These are phyloP conservation scores for Staphylotrichum longicolle DNA, from an alignment of 495 filamentous ascomycete genomes.

Conservation along the genomic window DNA sequence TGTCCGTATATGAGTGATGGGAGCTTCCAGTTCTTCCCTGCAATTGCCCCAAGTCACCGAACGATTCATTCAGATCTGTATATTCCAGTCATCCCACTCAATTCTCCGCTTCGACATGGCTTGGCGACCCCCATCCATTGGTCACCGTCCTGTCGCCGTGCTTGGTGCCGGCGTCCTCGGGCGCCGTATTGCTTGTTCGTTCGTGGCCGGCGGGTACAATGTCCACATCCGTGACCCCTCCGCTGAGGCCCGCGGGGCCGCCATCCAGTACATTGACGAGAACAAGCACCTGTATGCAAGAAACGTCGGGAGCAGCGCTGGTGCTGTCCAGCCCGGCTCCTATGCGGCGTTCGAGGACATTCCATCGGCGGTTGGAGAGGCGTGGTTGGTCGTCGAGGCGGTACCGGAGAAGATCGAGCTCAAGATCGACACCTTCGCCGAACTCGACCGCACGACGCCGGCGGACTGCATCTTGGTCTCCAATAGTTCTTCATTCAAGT, in stretches of 20 bases:
- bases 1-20: no score
- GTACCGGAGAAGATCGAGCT: conserved; percentile 53
- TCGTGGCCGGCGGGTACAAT: conserved; percentile 19
- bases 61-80: no score
- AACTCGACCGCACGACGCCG: conserved; percentile 43
- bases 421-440: conserved; percentile 51
- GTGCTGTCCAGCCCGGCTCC: background rate
- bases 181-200: conserved; percentile 23
- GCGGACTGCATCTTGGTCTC: conserved; percentile 49
- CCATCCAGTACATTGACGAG: conserved; percentile 27
- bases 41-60: no score
- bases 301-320: no score
- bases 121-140: background rate
- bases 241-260: background rate
- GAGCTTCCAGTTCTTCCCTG: no score
- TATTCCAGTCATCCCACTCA: no score
- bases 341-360: conserved; percentile 37
- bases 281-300: background rate
- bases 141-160: conserved; percentile 16
- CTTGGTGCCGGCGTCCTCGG: conserved; percentile 27
- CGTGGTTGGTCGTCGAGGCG: conserved; percentile 55
- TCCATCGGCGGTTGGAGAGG: conserved; percentile 39
- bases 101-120: background rate
- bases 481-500: conserved; percentile 51
- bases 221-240: conserved; percentile 22